Evolutionary conservation across 2,329 filamentous ascomycete genomes (phyloP), one percentile per base, ranked within the genome.

Genomic region (Cryphonectria naterciae): DNA sequence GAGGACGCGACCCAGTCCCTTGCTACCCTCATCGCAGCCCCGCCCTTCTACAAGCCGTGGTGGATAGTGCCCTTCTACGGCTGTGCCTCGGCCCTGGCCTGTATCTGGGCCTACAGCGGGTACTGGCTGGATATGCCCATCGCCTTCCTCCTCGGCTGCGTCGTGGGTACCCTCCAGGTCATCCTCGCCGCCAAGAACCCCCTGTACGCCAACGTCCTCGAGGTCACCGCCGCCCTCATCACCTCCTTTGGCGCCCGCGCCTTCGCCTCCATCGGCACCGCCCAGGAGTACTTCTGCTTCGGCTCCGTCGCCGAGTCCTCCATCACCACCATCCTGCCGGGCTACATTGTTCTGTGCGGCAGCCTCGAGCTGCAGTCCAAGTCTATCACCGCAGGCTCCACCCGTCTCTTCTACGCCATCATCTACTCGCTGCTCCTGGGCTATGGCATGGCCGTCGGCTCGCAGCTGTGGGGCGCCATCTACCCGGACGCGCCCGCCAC

Each of bases 401-500:
- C 70, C 4, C 61, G 68, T 1, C 56, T 72, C 35, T 70, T 72
- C 39, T 72, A 72, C 22, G 70, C 68, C 8, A 46, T 72, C 35
- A 65, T 72, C 28, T 72, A 72, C 61, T 68, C 68, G 11, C 52
- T 72, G 5, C 66, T 72, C 13, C 61, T 72, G 11, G 70, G 70
- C 0, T 72, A 72, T n/a, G 68, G 70, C 11, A 72, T 70, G 54
- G 61, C 66, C 2, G 77, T 80, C 19, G 79, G 79, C 56, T 78
- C 78, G 4, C 77, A 78, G 28, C 70, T 80, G 17, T 80, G 78
- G 66, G 78, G 76, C 11, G 72, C 78, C 15, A 75, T 79, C 61
- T 78, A 80, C 72, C 64, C 75, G 11, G 75, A 80, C 41, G 79
- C 79, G 1, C 77, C 75, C 11, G 78, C 78, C 5, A 73, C 73